Base-by-base conservation (phyloP, 2,329 filamentous ascomycete genomes). In the Leptographium flavum region DNA sequence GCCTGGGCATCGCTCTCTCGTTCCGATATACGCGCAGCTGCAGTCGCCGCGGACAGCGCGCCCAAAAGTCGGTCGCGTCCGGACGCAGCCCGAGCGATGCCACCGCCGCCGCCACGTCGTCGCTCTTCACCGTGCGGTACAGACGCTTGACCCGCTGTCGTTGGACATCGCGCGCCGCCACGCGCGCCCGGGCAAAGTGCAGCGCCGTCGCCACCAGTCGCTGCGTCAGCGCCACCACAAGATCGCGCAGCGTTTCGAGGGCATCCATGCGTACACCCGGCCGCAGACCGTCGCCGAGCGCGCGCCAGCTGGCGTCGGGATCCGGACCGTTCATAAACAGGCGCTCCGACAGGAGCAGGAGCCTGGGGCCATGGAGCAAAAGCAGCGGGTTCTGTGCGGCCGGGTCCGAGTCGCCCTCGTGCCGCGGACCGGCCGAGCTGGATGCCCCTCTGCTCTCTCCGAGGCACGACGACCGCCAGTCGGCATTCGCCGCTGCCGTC, bases 221-320 rank as follows among this genome's bases (percentile, higher is more conserved):
- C 47, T 74, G 76, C 0, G 83, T 88, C 14, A 92, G 52, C 44
- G 74, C 22, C 82, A 1, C 83, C 0, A 73, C 67, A 2, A 94
- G 60, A 9, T 74, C 73, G 55, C 87, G 71, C 38, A 94, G 81
- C 53, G 92, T 85, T 5, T 75, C 70, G n/a, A 93, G 70, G 0
- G 83, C 79, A 2, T 84, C 87, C 7, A 79, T 74, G 52, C 82
- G 79, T 21, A 94, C 74, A 0, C 81, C 76, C 0, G 87, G 87
- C 3, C 66, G 66, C 46, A n/a, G n/a, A n/a, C 74, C 69, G 45
- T 75, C 69, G 19, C 71, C 69, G 8, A 83, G 54, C 33, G 66
- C 68, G 30, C 64, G 66, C 85, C 84, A 93, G 56, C 85, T 87
- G 45, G 75, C 70, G 45, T 77, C 74, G 13, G 68, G 63, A 36